A percentile compares a stretch with the other conserved stretches of the same genome.
phyloP scores from a whole-genome alignment of 257 asterid species.

The Jacaranda mimosifolia region DNA sequence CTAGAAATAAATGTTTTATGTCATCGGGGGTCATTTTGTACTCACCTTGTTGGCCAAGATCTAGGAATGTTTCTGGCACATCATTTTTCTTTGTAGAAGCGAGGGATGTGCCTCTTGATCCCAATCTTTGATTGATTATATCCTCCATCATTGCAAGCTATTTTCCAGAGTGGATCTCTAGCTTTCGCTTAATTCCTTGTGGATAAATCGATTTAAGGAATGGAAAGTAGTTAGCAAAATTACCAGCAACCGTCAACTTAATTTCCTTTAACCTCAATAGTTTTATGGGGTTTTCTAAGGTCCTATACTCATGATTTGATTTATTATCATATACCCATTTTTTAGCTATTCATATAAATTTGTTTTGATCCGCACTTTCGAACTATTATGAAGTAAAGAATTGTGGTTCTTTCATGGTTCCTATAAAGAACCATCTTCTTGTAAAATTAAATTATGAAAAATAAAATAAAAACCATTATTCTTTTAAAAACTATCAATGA shows the following conservation, averaged over 20 bases:
- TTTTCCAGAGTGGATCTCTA: not conserved
- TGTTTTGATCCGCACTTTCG: too few relatives aligned
- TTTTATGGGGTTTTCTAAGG: too few relatives aligned
- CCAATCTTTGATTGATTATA: conserved; percentile 22
- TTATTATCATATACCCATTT: too few relatives aligned
- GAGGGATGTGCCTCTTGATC: not conserved
- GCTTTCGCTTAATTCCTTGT: conserved; percentile 36
- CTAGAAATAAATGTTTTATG: conserved; percentile 36
- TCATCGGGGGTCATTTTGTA: too few relatives aligned
- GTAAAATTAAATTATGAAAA: too few relatives aligned
- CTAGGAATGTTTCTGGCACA: conserved; percentile 29
- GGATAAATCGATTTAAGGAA: conserved; percentile 37
- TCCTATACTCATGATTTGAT: too few relatives aligned
- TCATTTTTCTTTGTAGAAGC: conserved; percentile 26
- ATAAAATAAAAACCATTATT: too few relatives aligned
- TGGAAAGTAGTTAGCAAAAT: conserved; percentile 47
- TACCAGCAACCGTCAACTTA: conserved; percentile 37
- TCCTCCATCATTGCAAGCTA: conserved; percentile 13
- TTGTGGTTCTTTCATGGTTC: too few relatives aligned
- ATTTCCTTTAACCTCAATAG: conserved; percentile 33
- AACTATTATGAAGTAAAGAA: too few relatives aligned
- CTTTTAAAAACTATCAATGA: too few relatives aligned
- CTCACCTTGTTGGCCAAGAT: conserved; percentile 22
- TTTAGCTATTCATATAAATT: too few relatives aligned
- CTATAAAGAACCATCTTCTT: too few relatives aligned